Evolutionary conservation across 495 filamentous ascomycete genomes (phyloP), one percentile per base, ranked within the genome.

Genomic region (Trichoderma reesei): DNA sequence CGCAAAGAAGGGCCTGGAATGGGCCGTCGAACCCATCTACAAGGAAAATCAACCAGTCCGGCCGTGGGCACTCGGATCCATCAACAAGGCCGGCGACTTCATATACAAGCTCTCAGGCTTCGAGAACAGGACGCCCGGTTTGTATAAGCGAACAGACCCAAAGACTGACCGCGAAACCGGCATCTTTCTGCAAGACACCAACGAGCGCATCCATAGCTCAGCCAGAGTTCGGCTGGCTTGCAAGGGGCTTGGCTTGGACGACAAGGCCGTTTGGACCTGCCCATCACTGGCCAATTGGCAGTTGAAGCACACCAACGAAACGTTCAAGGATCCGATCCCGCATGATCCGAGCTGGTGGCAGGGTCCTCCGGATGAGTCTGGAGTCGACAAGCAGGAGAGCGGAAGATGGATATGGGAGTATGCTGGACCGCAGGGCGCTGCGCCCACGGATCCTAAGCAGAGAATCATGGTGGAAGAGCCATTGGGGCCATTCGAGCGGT

Each of bases 201-300:
- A 85, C 68, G 86, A 89, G 76, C 81, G 84, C 63, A 80, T 88
- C 61, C 86, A 89, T 66, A 79, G 83, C 42, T 82, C 76, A 48
- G 86, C 85, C 6, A 79, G 86, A 13, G 75, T 85, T 6, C 77
- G 86, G 20, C 70, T 72, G 64, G 79, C 66, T 67, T 83, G 67
- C 69, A 75, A 73, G 54, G 86, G 86, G 0, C 77, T 86, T 20
- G 84, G 83, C 3, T 74, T 81, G 63, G 78, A 86, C 65, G 85
- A 88, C 70, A 68, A 71, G 34, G 76, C 73, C 9, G 34, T 73
- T 39, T 89, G 86, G 73, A 76, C 79, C 59, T 82, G 79, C 62
- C 72, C 75, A 5, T 79, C 84, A 0, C 73, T 89, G 26, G 67
- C 75, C 26, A 72, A 73, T 48, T 82, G 78, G 79, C 67, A 68